Percentiles rank a stretch among this genome's conserved stretches.
phyloP scores from a whole-genome alignment of 495 filamentous ascomycete species.

The Lasiosphaeriaceae sp. region DNA sequence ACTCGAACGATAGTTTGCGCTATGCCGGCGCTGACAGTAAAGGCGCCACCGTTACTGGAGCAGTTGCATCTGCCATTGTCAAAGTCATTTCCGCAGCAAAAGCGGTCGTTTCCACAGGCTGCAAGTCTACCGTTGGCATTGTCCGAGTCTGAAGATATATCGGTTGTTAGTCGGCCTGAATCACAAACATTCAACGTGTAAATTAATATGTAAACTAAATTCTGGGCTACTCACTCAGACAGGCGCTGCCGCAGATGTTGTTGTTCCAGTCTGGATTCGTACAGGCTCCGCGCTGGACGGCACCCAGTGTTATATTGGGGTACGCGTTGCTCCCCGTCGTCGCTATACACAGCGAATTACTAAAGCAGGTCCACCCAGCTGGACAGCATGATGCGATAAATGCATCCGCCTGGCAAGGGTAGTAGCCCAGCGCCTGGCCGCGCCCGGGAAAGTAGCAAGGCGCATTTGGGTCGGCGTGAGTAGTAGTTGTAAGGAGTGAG shows the following conservation, averaged over 20 bases:
- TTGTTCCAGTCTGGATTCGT: slow-evolving; percentile 31
- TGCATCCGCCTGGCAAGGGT: slow-evolving; percentile 22
- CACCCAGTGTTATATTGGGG: slow-evolving; percentile 21
- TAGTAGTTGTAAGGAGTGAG: not conserved
- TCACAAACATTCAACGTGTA: too few relatives aligned
- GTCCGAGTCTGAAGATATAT: not conserved
- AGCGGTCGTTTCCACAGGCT: slow-evolving; percentile 26
- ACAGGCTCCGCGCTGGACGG: slow-evolving; percentile 24
- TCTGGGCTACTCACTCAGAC: slow-evolving; percentile 21
- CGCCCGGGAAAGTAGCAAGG: slow-evolving; percentile 31
- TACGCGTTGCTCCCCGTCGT: slow-evolving; percentile 19
- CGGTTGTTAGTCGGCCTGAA: not conserved
- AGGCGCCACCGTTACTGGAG: slow-evolving; percentile 9
- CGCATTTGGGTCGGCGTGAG: slow-evolving; percentile 7
- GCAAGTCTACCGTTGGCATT: slow-evolving; percentile 18
- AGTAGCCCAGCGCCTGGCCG: slow-evolving; percentile 17
- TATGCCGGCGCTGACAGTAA: slow-evolving; percentile 16
- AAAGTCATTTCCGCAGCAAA: slow-evolving; percentile 26
- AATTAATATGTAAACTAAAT: too few relatives aligned
- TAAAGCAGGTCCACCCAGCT: slow-evolving; percentile 33
- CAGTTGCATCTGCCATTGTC: slow-evolving; percentile 28
- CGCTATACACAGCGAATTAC: slow-evolving; percentile 30
- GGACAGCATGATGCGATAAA: slow-evolving; percentile 26
- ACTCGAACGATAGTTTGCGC: slow-evolving; percentile 31
- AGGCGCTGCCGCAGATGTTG: slow-evolving; percentile 28